Evolutionary conservation across 2,329 filamentous ascomycete species (phyloP).

Genomic region (Alternaria tenuissima): DNA sequence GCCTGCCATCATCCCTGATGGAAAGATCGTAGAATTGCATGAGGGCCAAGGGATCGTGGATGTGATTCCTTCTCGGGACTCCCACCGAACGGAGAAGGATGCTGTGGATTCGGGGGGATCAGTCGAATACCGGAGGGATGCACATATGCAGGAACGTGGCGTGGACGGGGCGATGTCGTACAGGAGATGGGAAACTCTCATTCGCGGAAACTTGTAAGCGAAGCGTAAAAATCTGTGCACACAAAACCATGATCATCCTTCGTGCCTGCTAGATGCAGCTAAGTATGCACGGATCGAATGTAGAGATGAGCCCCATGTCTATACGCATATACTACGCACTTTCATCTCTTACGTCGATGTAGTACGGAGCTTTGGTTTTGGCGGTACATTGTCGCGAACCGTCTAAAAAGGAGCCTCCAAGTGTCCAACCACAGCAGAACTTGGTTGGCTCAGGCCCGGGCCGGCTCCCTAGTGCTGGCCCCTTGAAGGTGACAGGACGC

Average conservation of each 20-base stretch:
- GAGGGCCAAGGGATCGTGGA: neutral
- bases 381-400: neutral
- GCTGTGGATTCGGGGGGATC: neutral
- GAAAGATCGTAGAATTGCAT: neutral
- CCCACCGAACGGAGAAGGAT: neutral
- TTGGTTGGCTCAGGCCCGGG: constrained; percentile 1
- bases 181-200: constrained; percentile 2
- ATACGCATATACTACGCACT: neutral
- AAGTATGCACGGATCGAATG: neutral
- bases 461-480: constrained; percentile 2
- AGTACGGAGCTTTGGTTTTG: neutral
- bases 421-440: neutral
- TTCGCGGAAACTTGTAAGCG: constrained; percentile 9
- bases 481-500: neutral
- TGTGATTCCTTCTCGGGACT: neutral
- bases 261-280: neutral
- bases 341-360: neutral
- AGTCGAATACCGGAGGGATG: constrained; percentile 7
- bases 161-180: constrained; percentile 6
- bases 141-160: constrained; percentile 16
- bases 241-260: constrained; percentile 7
- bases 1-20: neutral
- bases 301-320: neutral
- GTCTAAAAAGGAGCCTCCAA: neutral
- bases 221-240: constrained; percentile 1